Evolutionary conservation across 305 asterid species (phyloP), one percentile per base, ranked within the genome.

Genomic region (Stenogyne calaminthoides): DNA sequence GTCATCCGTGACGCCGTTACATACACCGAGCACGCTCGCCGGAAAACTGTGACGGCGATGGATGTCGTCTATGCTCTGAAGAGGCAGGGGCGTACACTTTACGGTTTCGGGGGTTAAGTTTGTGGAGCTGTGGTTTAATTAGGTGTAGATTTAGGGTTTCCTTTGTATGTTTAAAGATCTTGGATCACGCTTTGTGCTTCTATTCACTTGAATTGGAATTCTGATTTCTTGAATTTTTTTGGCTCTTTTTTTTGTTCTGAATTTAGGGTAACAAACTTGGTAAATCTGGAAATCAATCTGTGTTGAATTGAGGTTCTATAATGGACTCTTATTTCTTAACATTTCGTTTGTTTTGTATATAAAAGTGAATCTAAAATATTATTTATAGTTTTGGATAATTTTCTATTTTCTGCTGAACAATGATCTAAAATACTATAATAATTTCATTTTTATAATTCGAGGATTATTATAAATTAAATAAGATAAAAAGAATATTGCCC

Each of bases 121-220:
- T 4, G 14, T 16, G 8, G 37, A 5, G 29, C 15, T 36, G 12
- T 58, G n/a, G 76, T 1, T 42, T 3, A 0, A 47, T 22, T 65
- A n/a, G 25, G 1, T 62, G 56, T 74, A 74, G 80, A 44, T 55
- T 71, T 81, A 63, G 76, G 34, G 51, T 25, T 67, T 18, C 4
- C 2, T 64, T 37, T 14, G 16, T 34, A 1, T n/a, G 64, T 29
- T 11, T 4, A 15, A 11, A 16, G 76, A 71, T 59, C 55, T 67
- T 7, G 9, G 73, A 67, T 75, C 64, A 27, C 2, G 3, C 1
- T n/a, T 11, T 60, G 42, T 65, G 60, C 10, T 66, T 22, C 3
- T 29, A 36, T 19, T 7, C 2, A 20, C 3, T 5, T 64, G 67
- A 64, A 76, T 57, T 80, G 29, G 12, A 76, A 39, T 64, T 61